Percentiles rank a stretch among this genome's conserved stretches.
phyloP scores from a whole-genome alignment of 73 alveolate species.

The Paramecium octaurelia region DNA sequence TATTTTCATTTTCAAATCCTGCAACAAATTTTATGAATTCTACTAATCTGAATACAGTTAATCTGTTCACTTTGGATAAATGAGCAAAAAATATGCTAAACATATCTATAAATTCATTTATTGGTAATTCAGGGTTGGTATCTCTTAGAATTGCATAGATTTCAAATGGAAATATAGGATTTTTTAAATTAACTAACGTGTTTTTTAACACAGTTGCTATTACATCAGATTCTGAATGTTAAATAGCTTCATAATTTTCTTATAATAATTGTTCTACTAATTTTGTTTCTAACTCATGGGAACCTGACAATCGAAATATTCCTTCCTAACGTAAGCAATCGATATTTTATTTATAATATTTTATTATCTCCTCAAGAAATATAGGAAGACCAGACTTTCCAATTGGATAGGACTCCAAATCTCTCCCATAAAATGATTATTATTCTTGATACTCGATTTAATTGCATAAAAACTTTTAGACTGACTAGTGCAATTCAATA shows the following conservation, averaged over 20 bases:
- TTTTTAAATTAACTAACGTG: neutral
- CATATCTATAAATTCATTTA: neutral
- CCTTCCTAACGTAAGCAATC: neutral
- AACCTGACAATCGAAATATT: neutral
- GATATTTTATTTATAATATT: neutral
- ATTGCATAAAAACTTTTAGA: neutral
- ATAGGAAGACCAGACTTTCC: conserved; percentile 13
- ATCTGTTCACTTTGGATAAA: neutral
- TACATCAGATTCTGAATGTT: neutral
- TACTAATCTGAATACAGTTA: neutral
- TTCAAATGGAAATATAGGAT: conserved; percentile 12
- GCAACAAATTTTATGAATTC: neutral
- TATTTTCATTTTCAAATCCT: neutral
- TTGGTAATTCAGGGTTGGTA: neutral
- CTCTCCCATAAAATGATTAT: conserved; percentile 33
- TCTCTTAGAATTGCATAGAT: conserved; percentile 9
- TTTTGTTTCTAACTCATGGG: neutral
- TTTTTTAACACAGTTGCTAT: neutral
- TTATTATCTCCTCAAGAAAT: neutral
- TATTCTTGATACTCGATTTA: neutral
- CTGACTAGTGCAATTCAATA: neutral
- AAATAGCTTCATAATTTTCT: neutral
- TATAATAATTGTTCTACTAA: neutral
- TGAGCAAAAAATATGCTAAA: neutral
- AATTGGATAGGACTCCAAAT: neutral